phyloP scores from a whole-genome alignment of 2,329 filamentous ascomycete species.

The Scopulariopsis brevicaulis region DNA sequence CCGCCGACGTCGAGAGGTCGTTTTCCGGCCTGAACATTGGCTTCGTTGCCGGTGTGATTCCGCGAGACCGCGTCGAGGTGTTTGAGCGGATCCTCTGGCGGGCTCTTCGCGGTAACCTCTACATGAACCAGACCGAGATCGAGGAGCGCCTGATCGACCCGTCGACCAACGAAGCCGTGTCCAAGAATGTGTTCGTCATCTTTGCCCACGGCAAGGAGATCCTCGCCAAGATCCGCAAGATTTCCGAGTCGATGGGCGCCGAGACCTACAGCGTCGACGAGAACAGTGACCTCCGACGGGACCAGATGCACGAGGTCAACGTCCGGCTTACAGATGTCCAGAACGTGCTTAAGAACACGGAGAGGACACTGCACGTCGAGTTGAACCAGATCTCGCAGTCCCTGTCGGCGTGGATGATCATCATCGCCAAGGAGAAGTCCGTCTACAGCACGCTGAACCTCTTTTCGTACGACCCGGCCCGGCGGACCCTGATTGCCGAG shows the following conservation, averaged over 20 bases:
- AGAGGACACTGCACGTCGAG: slow-evolving; percentile 86
- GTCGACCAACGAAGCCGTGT: slow-evolving; percentile 77
- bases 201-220: slow-evolving; percentile 98
- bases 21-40: slow-evolving; percentile 99
- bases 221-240: slow-evolving; percentile 96
- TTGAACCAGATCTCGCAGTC: slow-evolving; percentile 87
- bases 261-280: slow-evolving; percentile 96
- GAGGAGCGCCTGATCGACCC: slow-evolving; percentile 87
- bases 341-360: slow-evolving; percentile 89
- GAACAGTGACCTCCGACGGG: slow-evolving; percentile 86
- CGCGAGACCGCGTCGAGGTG: slow-evolving; percentile 80
- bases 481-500: slow-evolving; percentile 94
- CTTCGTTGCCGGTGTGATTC: slow-evolving; percentile 93
- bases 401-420: slow-evolving; percentile 91
- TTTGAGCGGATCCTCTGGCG: slow-evolving; percentile 98
- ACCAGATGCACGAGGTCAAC: slow-evolving; percentile 97
- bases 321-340: slow-evolving; percentile 81
- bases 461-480: slow-evolving; percentile 91
- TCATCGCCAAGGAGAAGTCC: slow-evolving; percentile 96
- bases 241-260: slow-evolving; percentile 92
- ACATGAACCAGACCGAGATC: slow-evolving; percentile 99
- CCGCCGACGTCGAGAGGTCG: slow-evolving; percentile 64
- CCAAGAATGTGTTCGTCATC: slow-evolving; percentile 99
- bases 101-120: slow-evolving; percentile 91
- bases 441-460: slow-evolving; percentile 92